Conservation (phyloP, 352 stramenopile genomes). For the Globisporangium cylindrosporum region DNA sequence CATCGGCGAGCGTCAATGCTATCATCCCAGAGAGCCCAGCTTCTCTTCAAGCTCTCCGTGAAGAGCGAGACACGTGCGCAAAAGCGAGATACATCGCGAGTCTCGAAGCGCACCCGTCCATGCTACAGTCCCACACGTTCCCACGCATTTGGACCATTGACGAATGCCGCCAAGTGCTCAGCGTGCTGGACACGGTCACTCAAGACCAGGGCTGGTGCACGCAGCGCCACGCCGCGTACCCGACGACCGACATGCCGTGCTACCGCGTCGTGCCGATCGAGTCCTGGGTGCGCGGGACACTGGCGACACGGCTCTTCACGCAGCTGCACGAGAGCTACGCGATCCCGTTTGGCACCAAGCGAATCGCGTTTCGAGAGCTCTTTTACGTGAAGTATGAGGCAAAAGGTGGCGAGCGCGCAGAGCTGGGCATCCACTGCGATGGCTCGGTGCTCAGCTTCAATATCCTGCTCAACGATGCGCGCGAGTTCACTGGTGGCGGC, state of each 20-base stretch:
- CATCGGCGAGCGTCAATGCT: background rate
- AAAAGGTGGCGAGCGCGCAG: conserved; percentile 45
- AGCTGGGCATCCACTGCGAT: conserved; percentile 90
- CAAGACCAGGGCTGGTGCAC: conserved; percentile 60
- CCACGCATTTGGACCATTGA: conserved; percentile 40
- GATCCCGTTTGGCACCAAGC: conserved; percentile 31
- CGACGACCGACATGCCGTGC: conserved; percentile 82
- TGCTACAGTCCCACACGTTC: conserved; percentile 48
- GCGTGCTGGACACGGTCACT: conserved; percentile 38
- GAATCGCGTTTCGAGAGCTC: conserved; percentile 78
- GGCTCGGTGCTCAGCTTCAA: conserved; percentile 95
- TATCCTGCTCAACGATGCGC: conserved; percentile 76
- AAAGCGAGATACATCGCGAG: conserved; percentile 47
- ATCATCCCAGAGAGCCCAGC: background rate
- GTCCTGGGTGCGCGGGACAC: conserved; percentile 54
- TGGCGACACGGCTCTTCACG: conserved; percentile 56
- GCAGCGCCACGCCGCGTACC: conserved; percentile 75
- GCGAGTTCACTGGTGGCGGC: conserved; percentile 89
- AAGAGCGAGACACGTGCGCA: conserved; percentile 39
- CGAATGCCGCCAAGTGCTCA: conserved; percentile 46
- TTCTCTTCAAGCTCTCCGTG: conserved; percentile 22
- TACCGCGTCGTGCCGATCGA: conserved; percentile 67
- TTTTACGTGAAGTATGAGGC: conserved; percentile 90
- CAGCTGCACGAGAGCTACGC: conserved; percentile 44
- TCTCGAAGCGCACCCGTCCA: conserved; percentile 40